Evolutionary conservation across 208 protist species (phyloP).

Genomic region (Naegleria lovaniensis): DNA sequence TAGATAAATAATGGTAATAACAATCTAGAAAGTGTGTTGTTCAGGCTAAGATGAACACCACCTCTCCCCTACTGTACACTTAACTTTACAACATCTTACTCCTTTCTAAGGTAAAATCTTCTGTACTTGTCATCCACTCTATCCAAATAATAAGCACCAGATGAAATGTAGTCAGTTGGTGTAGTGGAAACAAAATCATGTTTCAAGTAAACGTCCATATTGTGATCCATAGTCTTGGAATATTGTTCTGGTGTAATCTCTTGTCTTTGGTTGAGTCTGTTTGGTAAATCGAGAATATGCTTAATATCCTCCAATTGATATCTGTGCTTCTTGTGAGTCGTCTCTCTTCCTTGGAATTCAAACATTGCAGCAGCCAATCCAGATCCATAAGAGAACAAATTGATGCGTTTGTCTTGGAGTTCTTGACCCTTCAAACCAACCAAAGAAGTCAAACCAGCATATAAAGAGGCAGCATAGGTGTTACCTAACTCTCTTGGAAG

Average conservation of each 20-base stretch:
- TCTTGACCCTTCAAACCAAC: slow-evolving; percentile 35
- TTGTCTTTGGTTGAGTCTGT: slow-evolving; percentile 24
- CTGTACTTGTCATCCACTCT: slow-evolving; percentile 41
- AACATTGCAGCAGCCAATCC: slow-evolving; percentile 68
- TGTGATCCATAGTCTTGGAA: slow-evolving; percentile 18
- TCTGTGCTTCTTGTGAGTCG: background rate
- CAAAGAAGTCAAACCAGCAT: slow-evolving; percentile 65
- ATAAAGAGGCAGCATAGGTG: slow-evolving; percentile 73
- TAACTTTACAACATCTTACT: background rate
- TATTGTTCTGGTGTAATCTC: slow-evolving; percentile 26
- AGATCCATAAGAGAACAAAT: slow-evolving; percentile 74
- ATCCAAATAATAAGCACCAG: slow-evolving; percentile 47
- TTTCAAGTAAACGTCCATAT: slow-evolving; percentile 38
- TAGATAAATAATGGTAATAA: too few relatives aligned
- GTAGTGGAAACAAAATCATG: slow-evolving; percentile 30
- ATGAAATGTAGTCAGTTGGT: slow-evolving; percentile 30
- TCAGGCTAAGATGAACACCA: too few relatives aligned
- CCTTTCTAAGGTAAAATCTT: slow-evolving; percentile 35
- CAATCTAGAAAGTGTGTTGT: too few relatives aligned
- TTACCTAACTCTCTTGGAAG: slow-evolving; percentile 68
- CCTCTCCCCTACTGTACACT: background rate
- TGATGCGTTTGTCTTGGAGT: slow-evolving; percentile 23
- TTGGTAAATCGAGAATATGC: slow-evolving; percentile 31
- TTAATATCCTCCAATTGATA: background rate
- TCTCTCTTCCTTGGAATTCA: slow-evolving; percentile 39